Percentiles rank a stretch among this genome's conserved stretches.
Evolutionary conservation across 2,329 filamentous ascomycete genomes (phyloP).

Genomic region (Paracoccidioides brasiliensis): DNA sequence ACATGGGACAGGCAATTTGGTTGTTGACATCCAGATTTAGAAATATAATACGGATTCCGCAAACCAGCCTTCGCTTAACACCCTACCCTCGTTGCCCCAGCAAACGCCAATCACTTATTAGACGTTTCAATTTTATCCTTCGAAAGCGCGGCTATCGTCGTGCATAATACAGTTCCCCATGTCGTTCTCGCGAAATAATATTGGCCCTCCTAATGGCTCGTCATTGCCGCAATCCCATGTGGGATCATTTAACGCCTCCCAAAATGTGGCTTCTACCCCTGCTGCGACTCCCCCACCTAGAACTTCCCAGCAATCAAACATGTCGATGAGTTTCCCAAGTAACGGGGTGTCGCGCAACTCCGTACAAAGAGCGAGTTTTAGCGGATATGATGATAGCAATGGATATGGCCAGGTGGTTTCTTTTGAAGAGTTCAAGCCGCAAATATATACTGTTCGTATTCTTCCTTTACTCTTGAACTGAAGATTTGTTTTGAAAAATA

Average conservation of each 20-base stretch:
- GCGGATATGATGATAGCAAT: constrained; percentile 30
- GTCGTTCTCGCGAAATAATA: constrained; percentile 29
- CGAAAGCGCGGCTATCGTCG: not conserved
- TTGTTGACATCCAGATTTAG: not conserved
- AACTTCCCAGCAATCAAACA: constrained; percentile 30
- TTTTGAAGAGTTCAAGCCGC: constrained; percentile 30
- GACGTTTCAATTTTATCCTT: not conserved
- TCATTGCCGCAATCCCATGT: constrained; percentile 29
- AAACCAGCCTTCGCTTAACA: not conserved
- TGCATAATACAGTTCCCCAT: constrained; percentile 15
- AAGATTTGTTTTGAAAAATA: not conserved
- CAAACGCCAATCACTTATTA: not conserved
- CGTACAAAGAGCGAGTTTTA: constrained; percentile 22
- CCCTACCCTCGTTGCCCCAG: not conserved
- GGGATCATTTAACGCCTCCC: constrained; percentile 31
- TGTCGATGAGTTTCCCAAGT: constrained; percentile 28
- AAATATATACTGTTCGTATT: constrained; percentile 34
- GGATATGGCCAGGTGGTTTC: constrained; percentile 25
- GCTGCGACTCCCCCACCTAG: constrained; percentile 33
- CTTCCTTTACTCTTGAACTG: not conserved
- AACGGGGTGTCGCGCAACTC: constrained; percentile 22
- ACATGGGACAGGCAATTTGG: not conserved
- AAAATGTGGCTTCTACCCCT: constrained; percentile 34
- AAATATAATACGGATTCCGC: not conserved
- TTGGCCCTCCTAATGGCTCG: constrained; percentile 26